Base-by-base conservation (phyloP, 176 grass and related monocot species). In the Oryza meyeriana region DNA sequence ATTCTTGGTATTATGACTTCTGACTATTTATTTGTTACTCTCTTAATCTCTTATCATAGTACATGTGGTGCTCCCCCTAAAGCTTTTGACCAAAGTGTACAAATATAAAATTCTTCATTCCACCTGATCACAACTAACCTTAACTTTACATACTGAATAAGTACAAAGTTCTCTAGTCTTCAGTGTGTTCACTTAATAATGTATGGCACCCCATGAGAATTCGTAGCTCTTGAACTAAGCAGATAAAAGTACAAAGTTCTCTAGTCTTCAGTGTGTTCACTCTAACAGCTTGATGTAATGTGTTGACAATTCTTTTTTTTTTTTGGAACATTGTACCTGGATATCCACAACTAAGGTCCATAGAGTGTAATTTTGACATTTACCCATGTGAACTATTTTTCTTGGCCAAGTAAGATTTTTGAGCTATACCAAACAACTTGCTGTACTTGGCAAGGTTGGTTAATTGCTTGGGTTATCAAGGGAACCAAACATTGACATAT, bases 1-100 rank as follows among this genome's bases (percentile, higher is more conserved):
- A 32, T 72, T 77, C 58, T 58, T 83, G 58, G 13, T 78, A 29
- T 64, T 77, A 29, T 64, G 31, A 26, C 40, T 36, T 61, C n/a
- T 76, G 26, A 3, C n/a, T 66, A 28, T 74, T 66, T 77, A 57
- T 50, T 47, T 80, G 13, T 10, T 39, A 76, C 47, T 27, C 10
- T 35, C 31, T 10, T 39, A 76, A 29, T 27, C 10, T 35, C 31
- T 27, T 39, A 64, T 64, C 16, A 48, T 8, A 35, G 13, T 14
- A 16, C 36, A 55, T 50, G 4, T 38, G 17, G 24, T 71, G 30
- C 55, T 47, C 18, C 52, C 29, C 8, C 0, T 20, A 73, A 73
- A 74, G 17, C 24, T 40, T 52, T 80, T 74, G 76, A 66, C 18
- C 38, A 41, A 39, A 62, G 22, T 79, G 35, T 65, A 55, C 28